A percentile compares a stretch with the other conserved stretches of the same genome.
Conservation (phyloP, 1,284 basidiomycete genomes). For the Moesziomyces aphidis region DNA sequence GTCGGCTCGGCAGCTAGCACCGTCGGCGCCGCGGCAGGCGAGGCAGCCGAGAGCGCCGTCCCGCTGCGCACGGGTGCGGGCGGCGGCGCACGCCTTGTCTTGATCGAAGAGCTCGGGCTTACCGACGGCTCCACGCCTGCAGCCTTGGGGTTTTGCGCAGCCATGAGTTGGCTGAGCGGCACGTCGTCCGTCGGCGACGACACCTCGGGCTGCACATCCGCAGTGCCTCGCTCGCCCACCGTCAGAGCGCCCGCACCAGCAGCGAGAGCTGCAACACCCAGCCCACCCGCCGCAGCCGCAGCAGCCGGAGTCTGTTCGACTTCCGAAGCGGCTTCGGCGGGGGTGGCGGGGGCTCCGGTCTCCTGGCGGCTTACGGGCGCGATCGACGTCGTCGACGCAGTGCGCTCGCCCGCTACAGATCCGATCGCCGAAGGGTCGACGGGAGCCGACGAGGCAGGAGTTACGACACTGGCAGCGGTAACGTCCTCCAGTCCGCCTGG, state of each 20-base stretch:
- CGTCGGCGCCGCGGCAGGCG: slow-evolving; percentile 17
- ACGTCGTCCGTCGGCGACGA: slow-evolving; percentile 36
- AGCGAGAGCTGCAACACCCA: slow-evolving; percentile 31
- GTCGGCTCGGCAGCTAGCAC: slow-evolving; percentile 26
- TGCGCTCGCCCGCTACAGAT: slow-evolving; percentile 20
- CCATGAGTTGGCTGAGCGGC: slow-evolving; percentile 43
- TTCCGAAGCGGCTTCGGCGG: slow-evolving; percentile 7
- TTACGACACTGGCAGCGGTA: slow-evolving; percentile 7
- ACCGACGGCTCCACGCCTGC: slow-evolving; percentile 4
- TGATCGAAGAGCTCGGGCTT: slow-evolving; percentile 46
- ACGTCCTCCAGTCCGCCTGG: slow-evolving; percentile 41
- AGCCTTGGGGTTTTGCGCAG: slow-evolving; percentile 9
- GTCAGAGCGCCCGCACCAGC: slow-evolving; percentile 37
- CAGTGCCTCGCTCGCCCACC: slow-evolving; percentile 33
- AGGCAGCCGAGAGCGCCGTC: slow-evolving; percentile 28
- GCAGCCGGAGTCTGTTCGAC: slow-evolving; percentile 14
- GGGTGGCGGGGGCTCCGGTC: slow-evolving; percentile 10
- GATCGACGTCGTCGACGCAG: slow-evolving; percentile 39
- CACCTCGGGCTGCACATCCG: slow-evolving; percentile 12
- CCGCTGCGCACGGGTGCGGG: slow-evolving; percentile 52
- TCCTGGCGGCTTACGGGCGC: slow-evolving; percentile 41
- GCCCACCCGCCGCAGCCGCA: slow-evolving; percentile 29
- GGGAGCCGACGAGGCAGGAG: slow-evolving; percentile 19
- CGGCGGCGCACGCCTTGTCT: slow-evolving; percentile 59
- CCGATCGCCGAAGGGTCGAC: slow-evolving; percentile 43